phyloP scores from a whole-genome alignment of 768 basidiomycete genomes.

The Tulasnella sp. region DNA sequence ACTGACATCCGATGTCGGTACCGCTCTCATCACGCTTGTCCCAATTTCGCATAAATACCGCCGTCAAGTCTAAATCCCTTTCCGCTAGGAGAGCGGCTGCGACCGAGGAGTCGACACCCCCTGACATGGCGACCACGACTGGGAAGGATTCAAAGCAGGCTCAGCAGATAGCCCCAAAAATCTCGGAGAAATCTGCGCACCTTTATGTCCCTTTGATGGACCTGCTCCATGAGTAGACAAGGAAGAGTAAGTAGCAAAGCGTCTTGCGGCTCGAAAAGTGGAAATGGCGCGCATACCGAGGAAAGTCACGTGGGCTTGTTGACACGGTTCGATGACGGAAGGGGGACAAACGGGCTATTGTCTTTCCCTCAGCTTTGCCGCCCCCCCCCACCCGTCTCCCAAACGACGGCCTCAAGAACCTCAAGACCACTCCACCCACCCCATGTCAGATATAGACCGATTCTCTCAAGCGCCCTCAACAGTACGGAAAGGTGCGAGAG shows the following conservation, averaged over 20 bases:
- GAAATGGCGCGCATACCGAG: background rate
- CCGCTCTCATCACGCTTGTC: slow-evolving; percentile 81
- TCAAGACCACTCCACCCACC: background rate
- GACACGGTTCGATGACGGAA: background rate
- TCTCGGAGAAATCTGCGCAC: background rate
- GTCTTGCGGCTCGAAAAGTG: background rate
- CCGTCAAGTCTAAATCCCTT: slow-evolving; percentile 77
- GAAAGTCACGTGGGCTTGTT: background rate
- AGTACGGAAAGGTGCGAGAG: slow-evolving; percentile 11
- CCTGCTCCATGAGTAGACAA: background rate
- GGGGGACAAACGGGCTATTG: background rate
- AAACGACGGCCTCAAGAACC: background rate
- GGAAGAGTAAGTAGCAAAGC: background rate
- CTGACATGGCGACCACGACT: slow-evolving; percentile 94
- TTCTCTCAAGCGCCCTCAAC: slow-evolving; percentile 1
- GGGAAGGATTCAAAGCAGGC: background rate
- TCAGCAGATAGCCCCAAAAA: background rate
- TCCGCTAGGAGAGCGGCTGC: slow-evolving; percentile 75
- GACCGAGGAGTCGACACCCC: slow-evolving; percentile 94
- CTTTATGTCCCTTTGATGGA: slow-evolving; percentile 23
- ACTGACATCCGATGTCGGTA: slow-evolving; percentile 84
- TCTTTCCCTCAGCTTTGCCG: background rate
- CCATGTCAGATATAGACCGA: slow-evolving; percentile 8
- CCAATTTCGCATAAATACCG: slow-evolving; percentile 97
- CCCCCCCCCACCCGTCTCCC: background rate